These are phyloP conservation scores for Dianthus caryophyllus DNA, from an alignment of 148 eudicot species.

Conservation along the genomic window DNA sequence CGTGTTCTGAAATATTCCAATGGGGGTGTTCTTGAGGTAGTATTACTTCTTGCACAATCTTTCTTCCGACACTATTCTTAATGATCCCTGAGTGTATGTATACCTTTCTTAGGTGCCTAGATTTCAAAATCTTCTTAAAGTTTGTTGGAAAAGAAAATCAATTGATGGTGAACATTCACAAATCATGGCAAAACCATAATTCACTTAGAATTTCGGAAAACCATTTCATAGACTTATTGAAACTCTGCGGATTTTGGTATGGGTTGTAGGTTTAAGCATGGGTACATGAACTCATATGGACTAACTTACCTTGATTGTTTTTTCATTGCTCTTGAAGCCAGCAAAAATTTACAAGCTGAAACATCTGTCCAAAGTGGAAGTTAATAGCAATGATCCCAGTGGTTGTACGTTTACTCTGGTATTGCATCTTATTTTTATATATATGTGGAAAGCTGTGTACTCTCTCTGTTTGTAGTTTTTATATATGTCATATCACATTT, in stretches of 20 bases:
- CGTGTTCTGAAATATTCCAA: slow-evolving; percentile 82
- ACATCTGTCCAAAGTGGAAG: slow-evolving; percentile 91
- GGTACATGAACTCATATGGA: background rate
- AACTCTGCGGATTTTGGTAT: background rate
- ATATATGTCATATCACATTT: too few species aligned
- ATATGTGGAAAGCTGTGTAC: background rate
- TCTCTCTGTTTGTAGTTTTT: background rate
- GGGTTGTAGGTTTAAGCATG: background rate
- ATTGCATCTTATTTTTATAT: slow-evolving; percentile 21
- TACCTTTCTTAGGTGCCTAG: background rate
- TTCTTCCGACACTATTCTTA: background rate
- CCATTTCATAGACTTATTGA: background rate
- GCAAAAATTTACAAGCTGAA: slow-evolving; percentile 89
- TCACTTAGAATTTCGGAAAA: background rate
- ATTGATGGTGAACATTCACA: background rate
- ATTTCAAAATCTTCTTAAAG: background rate
- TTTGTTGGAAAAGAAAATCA: background rate
- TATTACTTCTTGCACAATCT: background rate
- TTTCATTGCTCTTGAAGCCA: slow-evolving; percentile 43
- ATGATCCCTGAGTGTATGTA: background rate
- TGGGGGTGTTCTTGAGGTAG: slow-evolving; percentile 94
- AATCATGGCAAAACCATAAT: background rate
- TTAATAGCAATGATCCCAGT: slow-evolving; percentile 72
- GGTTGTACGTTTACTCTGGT: slow-evolving; percentile 90
- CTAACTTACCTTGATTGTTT: slow-evolving; percentile 5